These are phyloP conservation scores for Alternaria burnsii DNA, from an alignment of 2,329 filamentous ascomycete species.

Conservation along the genomic window DNA sequence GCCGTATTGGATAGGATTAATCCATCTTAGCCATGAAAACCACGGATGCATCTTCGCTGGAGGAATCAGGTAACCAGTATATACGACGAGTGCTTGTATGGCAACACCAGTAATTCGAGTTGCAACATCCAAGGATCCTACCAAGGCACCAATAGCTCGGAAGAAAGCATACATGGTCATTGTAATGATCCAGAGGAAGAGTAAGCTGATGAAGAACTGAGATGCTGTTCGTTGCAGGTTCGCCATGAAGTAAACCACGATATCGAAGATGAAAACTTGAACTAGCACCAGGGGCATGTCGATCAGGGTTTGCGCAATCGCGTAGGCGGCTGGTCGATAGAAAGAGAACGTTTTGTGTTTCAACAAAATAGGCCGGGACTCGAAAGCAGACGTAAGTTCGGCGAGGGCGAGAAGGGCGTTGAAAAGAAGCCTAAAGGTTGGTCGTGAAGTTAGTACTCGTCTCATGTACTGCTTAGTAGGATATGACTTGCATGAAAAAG, in stretches of 20 bases:
- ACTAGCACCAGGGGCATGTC: constrained; percentile 66
- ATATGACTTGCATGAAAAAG: constrained; percentile 58
- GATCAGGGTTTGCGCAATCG: constrained; percentile 65
- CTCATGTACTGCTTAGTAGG: not conserved
- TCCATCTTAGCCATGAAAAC: constrained; percentile 53
- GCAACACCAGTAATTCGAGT: constrained; percentile 53
- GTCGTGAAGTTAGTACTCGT: not conserved
- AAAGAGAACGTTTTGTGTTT: constrained; percentile 77
- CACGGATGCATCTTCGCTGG: constrained; percentile 52
- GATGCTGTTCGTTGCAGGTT: constrained; percentile 64
- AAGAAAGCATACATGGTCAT: constrained; percentile 57
- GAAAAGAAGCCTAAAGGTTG: constrained; percentile 58
- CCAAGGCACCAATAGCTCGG: constrained; percentile 48
- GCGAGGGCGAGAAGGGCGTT: constrained; percentile 69
- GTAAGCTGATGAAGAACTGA: constrained; percentile 68
- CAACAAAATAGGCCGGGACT: constrained; percentile 69
- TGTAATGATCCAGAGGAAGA: constrained; percentile 68
- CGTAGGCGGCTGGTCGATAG: constrained; percentile 69
- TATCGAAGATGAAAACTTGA: constrained; percentile 66
- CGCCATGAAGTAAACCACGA: constrained; percentile 71
- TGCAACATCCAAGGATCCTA: constrained; percentile 48
- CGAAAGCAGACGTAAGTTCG: constrained; percentile 68
- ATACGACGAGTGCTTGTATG: constrained; percentile 52
- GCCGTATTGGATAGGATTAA: constrained; percentile 70
- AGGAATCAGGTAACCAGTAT: constrained; percentile 53